These are phyloP conservation scores for Stygiomarasmius scandens DNA, from an alignment of 1,284 basidiomycete species.

Conservation along the genomic window DNA sequence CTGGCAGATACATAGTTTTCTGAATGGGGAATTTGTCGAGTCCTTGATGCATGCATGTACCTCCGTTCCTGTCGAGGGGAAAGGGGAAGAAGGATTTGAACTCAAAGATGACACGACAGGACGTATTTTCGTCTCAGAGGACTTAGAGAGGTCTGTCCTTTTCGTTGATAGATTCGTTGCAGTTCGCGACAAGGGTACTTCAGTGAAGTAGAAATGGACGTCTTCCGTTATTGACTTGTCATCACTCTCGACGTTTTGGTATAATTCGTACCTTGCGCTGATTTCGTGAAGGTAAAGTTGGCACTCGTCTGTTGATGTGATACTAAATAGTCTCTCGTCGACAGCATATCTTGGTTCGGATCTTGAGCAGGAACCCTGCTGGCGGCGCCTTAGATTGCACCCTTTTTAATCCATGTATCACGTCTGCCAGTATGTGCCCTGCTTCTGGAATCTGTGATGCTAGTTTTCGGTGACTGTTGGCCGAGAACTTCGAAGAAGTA, in stretches of 20 bases:
- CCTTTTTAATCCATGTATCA: no score
- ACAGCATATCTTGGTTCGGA: no score
- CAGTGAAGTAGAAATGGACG: no score
- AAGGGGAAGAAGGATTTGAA: not conserved
- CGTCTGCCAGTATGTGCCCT: no score
- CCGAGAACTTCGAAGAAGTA: not conserved
- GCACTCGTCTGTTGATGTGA: no score
- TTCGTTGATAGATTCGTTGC: not conserved
- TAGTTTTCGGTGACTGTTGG: not conserved
- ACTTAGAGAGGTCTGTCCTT: not conserved
- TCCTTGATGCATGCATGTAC: not conserved
- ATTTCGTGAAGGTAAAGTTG: no score
- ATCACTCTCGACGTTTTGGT: no score
- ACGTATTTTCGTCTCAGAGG: not conserved
- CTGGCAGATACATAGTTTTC: conserved; percentile 17
- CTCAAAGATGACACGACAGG: not conserved
- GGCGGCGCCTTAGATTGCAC: no score
- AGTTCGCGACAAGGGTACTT: not conserved
- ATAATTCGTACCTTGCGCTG: no score
- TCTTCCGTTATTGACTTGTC: no score
- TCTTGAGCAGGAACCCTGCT: no score
- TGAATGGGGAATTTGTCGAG: not conserved
- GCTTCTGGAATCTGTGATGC: not conserved
- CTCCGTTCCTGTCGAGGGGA: not conserved
- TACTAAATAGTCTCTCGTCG: no score